Evolutionary conservation across 2,329 filamentous ascomycete species (phyloP), one percentile per base, ranked within the genome.

Genomic region (Calonectria ilicicola): DNA sequence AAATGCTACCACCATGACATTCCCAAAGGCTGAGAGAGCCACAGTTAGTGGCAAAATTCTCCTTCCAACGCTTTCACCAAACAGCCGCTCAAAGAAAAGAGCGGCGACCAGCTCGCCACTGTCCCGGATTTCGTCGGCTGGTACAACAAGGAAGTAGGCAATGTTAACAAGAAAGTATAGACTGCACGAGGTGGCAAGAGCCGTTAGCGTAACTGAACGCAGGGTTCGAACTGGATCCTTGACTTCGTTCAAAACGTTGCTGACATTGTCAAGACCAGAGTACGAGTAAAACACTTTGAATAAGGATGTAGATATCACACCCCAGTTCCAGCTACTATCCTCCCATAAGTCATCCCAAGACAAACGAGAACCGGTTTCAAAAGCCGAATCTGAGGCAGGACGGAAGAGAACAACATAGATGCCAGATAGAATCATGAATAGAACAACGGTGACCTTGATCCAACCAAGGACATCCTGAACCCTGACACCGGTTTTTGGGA

Each of bases 1-100:
- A 80, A 94, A 95, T 0, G 91, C 91, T 2, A 93, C 92, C 0
- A 93, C 92, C 88, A 95, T 92, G 17, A 95, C 92, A 79, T 95
- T 95, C 0, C 93, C 93, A 2, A 87, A 89, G 0, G 92, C 92
- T 1, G 91, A 93, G 27, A 93, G 83, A 0, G 93, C 93, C 40
- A 95, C 91, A 0, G 91, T 89, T 10, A 93, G 81, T 0, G 92
- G 91, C 2, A 94, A 83, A 2, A 93, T 82, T 1, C 85, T 86
- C 40, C 87, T 87, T 0, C 92, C 93, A 12, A 93, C 77, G 0
- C 84, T 85, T 2, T 85, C 82, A 0, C 92, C 92, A 80, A 94
- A 94, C 0, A 92, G 84, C 9, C 87, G 85, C 73, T 92, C 87
- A 75, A 94, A 94, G 75, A 94, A 93, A 0, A 94, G 82, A 0